Conservation (phyloP, 2,329 filamentous ascomycete genomes). For the Trichophyton mentagrophytes region DNA sequence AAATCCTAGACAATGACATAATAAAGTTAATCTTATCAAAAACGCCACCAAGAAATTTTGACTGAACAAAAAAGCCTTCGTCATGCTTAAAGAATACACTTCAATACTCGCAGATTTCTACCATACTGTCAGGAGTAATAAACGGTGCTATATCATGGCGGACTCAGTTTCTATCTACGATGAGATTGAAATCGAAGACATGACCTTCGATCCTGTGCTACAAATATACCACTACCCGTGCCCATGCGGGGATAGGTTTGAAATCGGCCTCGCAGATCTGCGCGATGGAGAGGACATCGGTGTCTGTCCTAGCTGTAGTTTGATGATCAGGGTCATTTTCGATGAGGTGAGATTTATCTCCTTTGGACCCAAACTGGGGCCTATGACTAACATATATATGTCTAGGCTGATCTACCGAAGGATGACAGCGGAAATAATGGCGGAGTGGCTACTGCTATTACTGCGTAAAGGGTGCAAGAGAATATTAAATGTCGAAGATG, state of each 20-base stretch:
- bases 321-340: conserved; percentile 93
- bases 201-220: conserved; percentile 71
- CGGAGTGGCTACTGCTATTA: conserved; percentile 20
- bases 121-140: background rate
- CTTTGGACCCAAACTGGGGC: background rate
- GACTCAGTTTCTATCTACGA: conserved; percentile 73
- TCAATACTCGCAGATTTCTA: background rate
- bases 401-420: conserved; percentile 41
- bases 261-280: conserved; percentile 74
- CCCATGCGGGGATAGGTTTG: conserved; percentile 92
- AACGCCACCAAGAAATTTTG: background rate
- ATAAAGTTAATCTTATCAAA: background rate
- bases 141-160: conserved; percentile 38
- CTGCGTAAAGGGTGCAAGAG: background rate
- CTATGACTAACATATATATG: background rate
- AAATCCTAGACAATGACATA: background rate
- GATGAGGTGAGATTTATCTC: conserved; percentile 50
- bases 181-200: conserved; percentile 97
- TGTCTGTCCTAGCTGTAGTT: conserved; percentile 92
- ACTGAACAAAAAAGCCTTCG: background rate
- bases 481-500: background rate
- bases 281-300: conserved; percentile 84
- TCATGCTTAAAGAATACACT: background rate
- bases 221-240: conserved; percentile 95
- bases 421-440: conserved; percentile 21